Conservation (phyloP, 2,329 filamentous ascomycete genomes). For the Colletotrichum australisinense region DNA sequence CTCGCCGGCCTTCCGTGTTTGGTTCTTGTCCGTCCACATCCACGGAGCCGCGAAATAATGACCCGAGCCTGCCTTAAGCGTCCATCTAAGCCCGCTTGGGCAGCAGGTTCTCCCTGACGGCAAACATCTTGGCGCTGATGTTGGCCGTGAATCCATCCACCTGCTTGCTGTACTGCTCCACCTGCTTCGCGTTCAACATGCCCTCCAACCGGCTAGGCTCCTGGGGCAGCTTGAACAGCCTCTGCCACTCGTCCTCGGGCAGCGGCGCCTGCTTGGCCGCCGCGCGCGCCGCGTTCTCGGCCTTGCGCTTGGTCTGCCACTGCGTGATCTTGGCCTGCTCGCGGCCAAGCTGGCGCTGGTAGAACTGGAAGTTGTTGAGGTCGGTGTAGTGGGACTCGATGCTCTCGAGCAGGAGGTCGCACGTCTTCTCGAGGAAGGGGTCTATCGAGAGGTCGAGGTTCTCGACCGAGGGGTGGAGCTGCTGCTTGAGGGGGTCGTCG, state of each 20-base stretch:
- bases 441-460: slow-evolving; percentile 93
- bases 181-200: slow-evolving; percentile 94
- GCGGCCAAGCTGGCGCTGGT: slow-evolving; percentile 91
- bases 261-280: slow-evolving; percentile 89
- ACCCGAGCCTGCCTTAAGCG: neutral
- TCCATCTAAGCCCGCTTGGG: slow-evolving; percentile 57
- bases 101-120: slow-evolving; percentile 79
- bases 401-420: slow-evolving; percentile 93
- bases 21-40: slow-evolving; percentile 3
- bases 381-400: slow-evolving; percentile 99
- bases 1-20: neutral
- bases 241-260: slow-evolving; percentile 98
- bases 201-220: slow-evolving; percentile 94
- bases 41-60: neutral
- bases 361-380: slow-evolving; percentile 98
- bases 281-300: slow-evolving; percentile 87
- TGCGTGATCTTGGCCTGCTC: slow-evolving; percentile 97
- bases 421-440: slow-evolving; percentile 98
- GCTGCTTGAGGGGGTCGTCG: slow-evolving; percentile 69
- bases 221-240: slow-evolving; percentile 96
- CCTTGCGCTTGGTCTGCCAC: slow-evolving; percentile 97
- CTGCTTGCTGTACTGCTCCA: slow-evolving; percentile 97
- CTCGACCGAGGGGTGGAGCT: slow-evolving; percentile 89
- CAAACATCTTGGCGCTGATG: slow-evolving; percentile 97
- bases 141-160: slow-evolving; percentile 95